Conservation (phyloP, 495 filamentous ascomycete genomes). For the Aspergillus carlsbadensis region DNA sequence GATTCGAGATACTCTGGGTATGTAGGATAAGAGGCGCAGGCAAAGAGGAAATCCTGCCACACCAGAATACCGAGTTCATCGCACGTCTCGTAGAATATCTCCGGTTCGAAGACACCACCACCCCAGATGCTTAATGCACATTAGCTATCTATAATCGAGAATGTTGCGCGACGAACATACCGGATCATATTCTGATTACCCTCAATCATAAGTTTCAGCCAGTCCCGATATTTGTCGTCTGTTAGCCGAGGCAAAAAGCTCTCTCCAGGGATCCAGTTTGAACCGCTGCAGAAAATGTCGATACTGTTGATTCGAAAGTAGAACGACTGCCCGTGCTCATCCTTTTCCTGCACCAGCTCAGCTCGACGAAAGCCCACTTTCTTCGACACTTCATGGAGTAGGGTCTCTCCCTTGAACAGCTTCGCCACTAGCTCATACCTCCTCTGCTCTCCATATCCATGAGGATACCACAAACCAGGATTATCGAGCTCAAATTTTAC, state of each 20-base stretch:
- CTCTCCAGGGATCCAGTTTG: constrained; percentile 86
- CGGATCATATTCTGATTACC: constrained; percentile 72
- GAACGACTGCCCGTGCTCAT: constrained; percentile 72
- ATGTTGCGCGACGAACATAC: constrained; percentile 30
- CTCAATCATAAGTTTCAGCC: constrained; percentile 65
- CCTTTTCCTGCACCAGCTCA: constrained; percentile 66
- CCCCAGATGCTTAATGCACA: constrained; percentile 60
- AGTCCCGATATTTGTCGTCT: constrained; percentile 64
- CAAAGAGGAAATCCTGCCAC: constrained; percentile 85
- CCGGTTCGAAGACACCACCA: constrained; percentile 72
- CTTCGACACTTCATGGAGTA: constrained; percentile 55
- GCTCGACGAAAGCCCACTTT: constrained; percentile 69
- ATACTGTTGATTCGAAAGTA: constrained; percentile 82
- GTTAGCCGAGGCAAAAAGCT: constrained; percentile 69
- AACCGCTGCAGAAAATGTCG: constrained; percentile 79
- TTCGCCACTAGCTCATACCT: constrained; percentile 63
- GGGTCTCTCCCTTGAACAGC: constrained; percentile 42
- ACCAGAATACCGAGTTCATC: constrained; percentile 75
- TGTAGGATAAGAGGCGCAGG: constrained; percentile 75
- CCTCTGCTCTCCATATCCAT: constrained; percentile 71
- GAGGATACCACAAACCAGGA: constrained; percentile 77
- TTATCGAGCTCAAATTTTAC: constrained; percentile 55
- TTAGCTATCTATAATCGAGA: constrained; percentile 20
- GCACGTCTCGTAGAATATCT: constrained; percentile 69
- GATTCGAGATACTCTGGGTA: constrained; percentile 65